Evolutionary conservation across 2,329 filamentous ascomycete genomes (phyloP), one percentile per base, ranked within the genome.

Genomic region (Ophiobolus disseminans): DNA sequence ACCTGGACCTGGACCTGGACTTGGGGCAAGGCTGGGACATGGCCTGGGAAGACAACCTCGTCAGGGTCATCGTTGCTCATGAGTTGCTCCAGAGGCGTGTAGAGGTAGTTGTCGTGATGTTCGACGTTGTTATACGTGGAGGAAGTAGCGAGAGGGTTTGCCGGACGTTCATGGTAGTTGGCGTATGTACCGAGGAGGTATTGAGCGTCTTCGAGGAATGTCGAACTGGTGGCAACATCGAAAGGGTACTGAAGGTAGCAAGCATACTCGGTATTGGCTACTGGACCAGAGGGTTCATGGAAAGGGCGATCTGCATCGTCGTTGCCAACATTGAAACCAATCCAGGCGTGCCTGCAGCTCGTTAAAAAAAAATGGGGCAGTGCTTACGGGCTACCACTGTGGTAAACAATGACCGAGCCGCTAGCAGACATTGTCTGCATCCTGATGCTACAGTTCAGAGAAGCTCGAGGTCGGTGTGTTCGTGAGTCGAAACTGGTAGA

Each of bases 301-400:
- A 14, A 13, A 2, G 22, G 5, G 11, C 1, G 6, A 9, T 28
- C 5, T 7, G 13, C 23, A 5, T 7, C 6, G 5, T 20, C n/a
- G 5, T 19, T 23, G 21, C 3, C 21, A 13, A 38, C 13, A 22
- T 35, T 35, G 32, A 10, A 16, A 6, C 4, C 32, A 35, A 11
- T 38, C 25, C 14, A 49, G 50, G 50, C 38, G 44, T 53, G 44
- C 32, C 41, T 53, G 45, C 45, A 49, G 40, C 11, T 11, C 44
- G 50, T 53, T 53, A 46, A 49, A 49, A 53, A 53, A 52, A 53
- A 45, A 26, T n/a, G 22, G 0, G 19, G 19, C n/a, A 10, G 7
- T 10, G 34, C 34, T 36, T 36, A 36, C 16, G 34, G 3, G 17
- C 19, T 11, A 36, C 3, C n/a, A n/a, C n/a, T n/a, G n/a, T n/a